Evolutionary conservation across 768 basidiomycete genomes (phyloP).

Genomic region (Leccinum pellstonianum): DNA sequence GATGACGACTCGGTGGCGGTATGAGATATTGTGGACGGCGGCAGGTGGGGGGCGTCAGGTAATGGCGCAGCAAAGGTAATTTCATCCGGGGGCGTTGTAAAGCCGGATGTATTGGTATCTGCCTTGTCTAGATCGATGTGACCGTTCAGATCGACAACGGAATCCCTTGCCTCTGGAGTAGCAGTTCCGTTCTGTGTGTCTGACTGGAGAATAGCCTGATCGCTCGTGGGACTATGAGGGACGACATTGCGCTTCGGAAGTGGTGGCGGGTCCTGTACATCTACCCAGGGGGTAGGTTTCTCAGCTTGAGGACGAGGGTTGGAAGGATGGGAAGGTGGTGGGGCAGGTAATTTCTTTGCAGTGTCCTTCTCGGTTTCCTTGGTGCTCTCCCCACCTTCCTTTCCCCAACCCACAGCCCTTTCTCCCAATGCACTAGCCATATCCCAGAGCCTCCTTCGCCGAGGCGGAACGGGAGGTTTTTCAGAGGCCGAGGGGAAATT

Average conservation of each 20-base stretch:
- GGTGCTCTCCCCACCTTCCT: conserved; percentile 31
- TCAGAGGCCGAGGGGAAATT: conserved; percentile 21
- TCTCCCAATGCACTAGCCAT: conserved; percentile 64
- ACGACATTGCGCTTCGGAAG: conserved; percentile 50
- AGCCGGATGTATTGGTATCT: conserved; percentile 11
- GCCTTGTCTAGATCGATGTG: conserved; percentile 9
- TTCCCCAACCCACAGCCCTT: conserved; percentile 56
- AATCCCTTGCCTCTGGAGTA: conserved; percentile 5
- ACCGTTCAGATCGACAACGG: conserved; percentile 2
- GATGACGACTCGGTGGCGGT: conserved; percentile 4
- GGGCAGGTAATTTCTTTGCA: conserved; percentile 16
- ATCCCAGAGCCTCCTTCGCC: conserved; percentile 64
- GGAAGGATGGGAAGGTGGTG: conserved; percentile 29
- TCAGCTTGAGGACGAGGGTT: conserved; percentile 22
- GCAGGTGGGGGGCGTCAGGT: conserved; percentile 1
- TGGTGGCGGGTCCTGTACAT: conserved; percentile 40
- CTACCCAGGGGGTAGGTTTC: conserved; percentile 10
- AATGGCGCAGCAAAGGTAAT: conserved; percentile 19
- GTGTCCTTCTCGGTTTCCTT: conserved; percentile 38
- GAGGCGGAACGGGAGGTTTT: conserved; percentile 63
- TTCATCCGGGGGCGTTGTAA: conserved; percentile 24
- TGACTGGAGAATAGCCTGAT: conserved; percentile 4
- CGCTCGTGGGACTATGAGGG: conserved; percentile 24
- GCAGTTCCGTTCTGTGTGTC: background rate
- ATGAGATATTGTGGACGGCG: background rate